Evolutionary conservation across 2,329 filamentous ascomycete species (phyloP).

Genomic region (Beauveria australis): DNA sequence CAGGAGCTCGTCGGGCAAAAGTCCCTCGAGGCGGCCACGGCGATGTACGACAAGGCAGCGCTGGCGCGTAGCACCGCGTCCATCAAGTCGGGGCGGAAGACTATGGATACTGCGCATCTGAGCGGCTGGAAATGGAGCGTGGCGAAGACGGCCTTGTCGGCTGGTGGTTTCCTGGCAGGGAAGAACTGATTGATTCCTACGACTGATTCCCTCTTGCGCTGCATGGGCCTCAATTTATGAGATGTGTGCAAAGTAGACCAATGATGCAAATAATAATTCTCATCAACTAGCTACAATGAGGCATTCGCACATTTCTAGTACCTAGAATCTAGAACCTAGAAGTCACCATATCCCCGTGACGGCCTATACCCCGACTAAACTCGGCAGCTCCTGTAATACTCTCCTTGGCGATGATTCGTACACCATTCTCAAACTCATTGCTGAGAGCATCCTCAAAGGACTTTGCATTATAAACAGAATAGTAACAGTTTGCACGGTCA

Average conservation of each 20-base stretch:
- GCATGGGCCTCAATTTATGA: neutral
- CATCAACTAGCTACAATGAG: neutral
- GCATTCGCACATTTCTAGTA: neutral
- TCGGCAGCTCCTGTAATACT: conserved; percentile 22
- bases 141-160: conserved; percentile 7
- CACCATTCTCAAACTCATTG: conserved; percentile 37
- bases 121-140: conserved; percentile 12
- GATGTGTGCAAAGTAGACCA: neutral
- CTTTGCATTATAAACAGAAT: conserved; percentile 39
- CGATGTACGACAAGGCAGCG: conserved; percentile 25
- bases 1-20: conserved; percentile 21
- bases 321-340: neutral
- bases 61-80: conserved; percentile 22
- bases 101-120: conserved; percentile 10
- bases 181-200: neutral
- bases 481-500: conserved; percentile 40
- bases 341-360: neutral
- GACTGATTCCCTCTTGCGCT: neutral
- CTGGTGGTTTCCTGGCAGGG: neutral
- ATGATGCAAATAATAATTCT: neutral
- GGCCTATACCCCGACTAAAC: conserved; percentile 1
- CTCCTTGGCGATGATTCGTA: conserved; percentile 32
- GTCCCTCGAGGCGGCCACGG: conserved; percentile 20
- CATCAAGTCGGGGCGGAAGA: conserved; percentile 14
- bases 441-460: conserved; percentile 42